Conservation (phyloP, 805 yeast species). For the Pichia phayaonensis region DNA sequence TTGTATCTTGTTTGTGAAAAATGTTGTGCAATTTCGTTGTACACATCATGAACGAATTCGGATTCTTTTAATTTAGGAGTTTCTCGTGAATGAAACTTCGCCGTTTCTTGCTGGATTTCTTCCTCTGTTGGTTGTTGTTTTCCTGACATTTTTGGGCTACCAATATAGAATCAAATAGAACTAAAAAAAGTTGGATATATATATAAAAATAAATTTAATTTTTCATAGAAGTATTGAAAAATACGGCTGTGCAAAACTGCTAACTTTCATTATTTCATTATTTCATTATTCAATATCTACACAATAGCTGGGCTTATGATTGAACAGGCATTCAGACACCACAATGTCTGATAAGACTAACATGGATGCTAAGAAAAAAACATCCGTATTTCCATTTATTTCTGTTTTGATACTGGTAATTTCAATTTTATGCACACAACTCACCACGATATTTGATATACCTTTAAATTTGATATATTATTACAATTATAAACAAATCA, state of each 20-base stretch:
- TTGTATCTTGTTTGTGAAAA: constrained; percentile 91
- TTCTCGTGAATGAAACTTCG: constrained; percentile 20
- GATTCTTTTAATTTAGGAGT: constrained; percentile 60
- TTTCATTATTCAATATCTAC: no score
- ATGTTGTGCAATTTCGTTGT: constrained; percentile 86
- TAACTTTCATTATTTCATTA: no score
- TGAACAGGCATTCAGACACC: neutral
- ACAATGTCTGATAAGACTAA: neutral
- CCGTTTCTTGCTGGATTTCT: constrained; percentile 23
- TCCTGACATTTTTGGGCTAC: constrained; percentile 24
- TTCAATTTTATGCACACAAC: neutral
- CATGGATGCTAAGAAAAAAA: neutral
- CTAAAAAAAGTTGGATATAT: no score
- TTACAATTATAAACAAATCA: constrained; percentile 9
- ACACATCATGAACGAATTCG: constrained; percentile 81
- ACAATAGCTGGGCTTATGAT: no score
- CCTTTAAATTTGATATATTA: neutral
- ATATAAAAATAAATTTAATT: neutral
- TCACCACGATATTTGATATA: neutral
- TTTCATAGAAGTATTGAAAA: neutral
- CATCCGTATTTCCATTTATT: neutral
- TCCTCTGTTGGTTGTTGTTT: constrained; percentile 25
- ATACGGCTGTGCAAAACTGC: neutral
- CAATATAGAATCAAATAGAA: no score
- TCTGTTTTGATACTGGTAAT: neutral